Evolutionary conservation across 1,284 basidiomycete species (phyloP).

Genomic region (Heterobasidion irregulare): DNA sequence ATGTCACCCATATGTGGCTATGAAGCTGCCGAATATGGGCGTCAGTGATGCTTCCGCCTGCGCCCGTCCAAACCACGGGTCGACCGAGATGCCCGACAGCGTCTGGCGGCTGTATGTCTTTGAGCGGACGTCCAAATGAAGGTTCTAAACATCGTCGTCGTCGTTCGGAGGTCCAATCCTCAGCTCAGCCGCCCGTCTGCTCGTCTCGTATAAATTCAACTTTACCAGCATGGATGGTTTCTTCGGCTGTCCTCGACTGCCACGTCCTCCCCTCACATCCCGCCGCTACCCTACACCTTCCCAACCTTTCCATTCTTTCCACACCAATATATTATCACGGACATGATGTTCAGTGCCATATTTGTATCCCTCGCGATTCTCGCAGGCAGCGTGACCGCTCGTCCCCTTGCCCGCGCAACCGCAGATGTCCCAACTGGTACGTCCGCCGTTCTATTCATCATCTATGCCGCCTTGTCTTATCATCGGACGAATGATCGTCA

Average conservation of each 20-base stretch:
- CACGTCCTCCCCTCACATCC: not conserved
- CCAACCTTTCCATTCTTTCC: not conserved
- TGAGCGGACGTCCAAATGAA: too few species aligned
- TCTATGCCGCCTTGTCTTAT: not conserved
- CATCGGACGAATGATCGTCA: too few species aligned
- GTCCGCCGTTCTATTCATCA: not conserved
- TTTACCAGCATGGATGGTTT: not conserved
- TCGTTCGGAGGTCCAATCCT: too few species aligned
- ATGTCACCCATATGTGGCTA: too few species aligned
- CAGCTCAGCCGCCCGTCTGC: too few species aligned
- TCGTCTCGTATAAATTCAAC: not conserved
- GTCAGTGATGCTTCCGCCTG: too few species aligned
- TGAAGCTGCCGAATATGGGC: too few species aligned
- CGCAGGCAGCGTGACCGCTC: slow-evolving; percentile 4
- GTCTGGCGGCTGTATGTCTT: too few species aligned
- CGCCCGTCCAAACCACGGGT: too few species aligned
- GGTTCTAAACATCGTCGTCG: too few species aligned
- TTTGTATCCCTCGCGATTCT: slow-evolving; percentile 6
- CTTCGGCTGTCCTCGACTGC: not conserved
- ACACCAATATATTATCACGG: not conserved
- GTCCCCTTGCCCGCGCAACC: slow-evolving; percentile 2
- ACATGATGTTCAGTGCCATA: slow-evolving; percentile 2
- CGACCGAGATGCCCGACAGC: too few species aligned
- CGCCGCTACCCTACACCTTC: not conserved
- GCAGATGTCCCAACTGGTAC: slow-evolving; percentile 7